A percentile compares a stretch with the other conserved stretches of the same genome.
Conservation (phyloP, 768 basidiomycete species). For the Termitomyces sp. region DNA sequence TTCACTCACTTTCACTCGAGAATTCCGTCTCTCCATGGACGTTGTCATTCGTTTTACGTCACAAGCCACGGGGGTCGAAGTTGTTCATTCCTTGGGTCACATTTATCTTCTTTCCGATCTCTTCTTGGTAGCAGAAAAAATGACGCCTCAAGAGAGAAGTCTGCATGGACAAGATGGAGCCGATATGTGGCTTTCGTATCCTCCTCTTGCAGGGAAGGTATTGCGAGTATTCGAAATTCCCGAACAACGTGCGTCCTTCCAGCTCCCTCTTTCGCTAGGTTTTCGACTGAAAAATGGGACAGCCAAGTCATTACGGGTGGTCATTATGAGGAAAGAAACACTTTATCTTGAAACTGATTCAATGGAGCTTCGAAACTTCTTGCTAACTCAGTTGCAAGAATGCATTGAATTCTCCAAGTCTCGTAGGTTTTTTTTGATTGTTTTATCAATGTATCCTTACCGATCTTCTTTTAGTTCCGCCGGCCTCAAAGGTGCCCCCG, state of each 20-base stretch:
- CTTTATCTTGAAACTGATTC: constrained; percentile 65
- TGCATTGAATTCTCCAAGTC: constrained; percentile 79
- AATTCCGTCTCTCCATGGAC: constrained; percentile 68
- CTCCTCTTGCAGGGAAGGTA: constrained; percentile 93
- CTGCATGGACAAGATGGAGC: constrained; percentile 50
- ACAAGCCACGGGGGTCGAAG: constrained; percentile 65
- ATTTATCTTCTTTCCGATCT: constrained; percentile 91
- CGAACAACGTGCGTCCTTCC: constrained; percentile 48
- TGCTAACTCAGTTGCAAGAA: constrained; percentile 71
- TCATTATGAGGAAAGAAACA: constrained; percentile 86
- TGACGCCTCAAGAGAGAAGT: constrained; percentile 61
- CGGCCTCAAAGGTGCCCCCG: constrained; percentile 57
- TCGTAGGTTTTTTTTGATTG: constrained; percentile 47
- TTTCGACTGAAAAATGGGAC: constrained; percentile 1
- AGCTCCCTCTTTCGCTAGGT: background rate
- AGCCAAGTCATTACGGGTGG: constrained; percentile 75
- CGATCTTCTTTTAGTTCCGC: constrained; percentile 39
- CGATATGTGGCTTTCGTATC: constrained; percentile 93
- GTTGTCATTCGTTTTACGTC: constrained; percentile 78
- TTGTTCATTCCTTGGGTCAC: constrained; percentile 75
- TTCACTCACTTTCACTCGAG: constrained; percentile 70
- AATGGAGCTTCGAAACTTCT: constrained; percentile 50
- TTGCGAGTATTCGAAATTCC: constrained; percentile 63
- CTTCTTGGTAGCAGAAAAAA: constrained; percentile 86
- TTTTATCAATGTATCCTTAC: background rate